These are phyloP conservation scores for Pleurotus platypus DNA, from an alignment of 768 basidiomycete genomes.

Conservation along the genomic window DNA sequence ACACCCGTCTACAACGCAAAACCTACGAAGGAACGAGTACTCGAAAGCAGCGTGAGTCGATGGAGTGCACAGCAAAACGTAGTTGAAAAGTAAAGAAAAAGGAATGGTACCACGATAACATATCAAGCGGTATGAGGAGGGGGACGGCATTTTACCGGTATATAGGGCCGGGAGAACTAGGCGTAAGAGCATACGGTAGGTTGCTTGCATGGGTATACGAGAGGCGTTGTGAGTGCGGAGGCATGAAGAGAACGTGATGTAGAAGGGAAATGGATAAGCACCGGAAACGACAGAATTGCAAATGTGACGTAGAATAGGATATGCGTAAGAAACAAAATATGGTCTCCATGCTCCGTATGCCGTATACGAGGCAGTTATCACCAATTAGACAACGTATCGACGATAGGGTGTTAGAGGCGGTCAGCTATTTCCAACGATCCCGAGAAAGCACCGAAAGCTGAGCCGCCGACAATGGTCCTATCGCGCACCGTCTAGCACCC, in stretches of 20 bases:
- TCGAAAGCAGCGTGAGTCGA: no score
- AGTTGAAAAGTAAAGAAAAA: no score
- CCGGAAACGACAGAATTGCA: conserved; percentile 2
- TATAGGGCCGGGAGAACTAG: not conserved
- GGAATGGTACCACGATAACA: no score
- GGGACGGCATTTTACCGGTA: no score
- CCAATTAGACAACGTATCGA: not conserved
- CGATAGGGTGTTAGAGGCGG: not conserved
- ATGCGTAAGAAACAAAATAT: no score
- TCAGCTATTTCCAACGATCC: not conserved
- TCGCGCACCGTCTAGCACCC: conserved; percentile 83
- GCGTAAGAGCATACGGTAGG: not conserved
- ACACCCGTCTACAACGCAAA: not conserved
- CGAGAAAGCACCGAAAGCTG: not conserved
- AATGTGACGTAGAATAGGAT: not conserved
- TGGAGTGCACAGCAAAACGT: no score
- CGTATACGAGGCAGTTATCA: not conserved
- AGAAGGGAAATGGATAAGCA: conserved; percentile 2
- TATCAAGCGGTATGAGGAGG: no score
- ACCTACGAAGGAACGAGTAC: no score
- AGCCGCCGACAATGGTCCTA: conserved; percentile 24
- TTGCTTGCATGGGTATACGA: conserved; percentile 6
- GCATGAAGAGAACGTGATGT: not conserved
- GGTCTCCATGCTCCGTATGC: not conserved
- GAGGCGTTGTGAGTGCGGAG: not conserved